Evolutionary conservation across 192 early-diverging fungal genomes (phyloP), one percentile per base, ranked within the genome.

Genomic region (Entomortierella lignicola): DNA sequence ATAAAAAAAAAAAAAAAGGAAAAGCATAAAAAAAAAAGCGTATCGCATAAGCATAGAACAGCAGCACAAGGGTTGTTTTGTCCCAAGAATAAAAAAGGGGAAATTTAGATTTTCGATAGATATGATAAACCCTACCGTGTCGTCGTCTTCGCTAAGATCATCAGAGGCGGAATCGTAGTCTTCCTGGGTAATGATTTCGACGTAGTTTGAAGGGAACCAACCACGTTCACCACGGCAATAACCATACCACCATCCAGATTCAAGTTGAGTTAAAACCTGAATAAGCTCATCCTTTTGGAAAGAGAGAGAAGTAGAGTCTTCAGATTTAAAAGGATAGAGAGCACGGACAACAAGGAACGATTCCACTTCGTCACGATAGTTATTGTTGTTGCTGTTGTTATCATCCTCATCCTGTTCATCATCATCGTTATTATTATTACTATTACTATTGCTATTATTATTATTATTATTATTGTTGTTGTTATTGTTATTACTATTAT

Each of bases 191-290:
- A 72, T 37, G 6, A 61, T 47, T 34, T 81, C 63, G 44, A 94
- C 91, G 82, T 93, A 95, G 80, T 96, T 94, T 32, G 91, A 92
- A 13, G 95, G 95, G 82, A 96, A 96, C 94, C 94, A 94, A 23
- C 97, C 97, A 47, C 94, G 89, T 60, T 88, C 81, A 34, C 83
- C 90, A 62, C 84, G 87, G 77, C 91, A 91, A 58, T 90, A 80
- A 23, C 98, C 98, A 82, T 98, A 95, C 98, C 98, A 99, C 98
- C 98, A 99, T 11, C 97, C 98, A 0, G 94, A 94, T 64, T 92
- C 89, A 32, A 98, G 91, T 70, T 93, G 93, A 10, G 90, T 91
- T 20, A 97, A 83, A 17, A 99, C 97, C 60, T 96, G 91, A 75
- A 99, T 96, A 59, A 92, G 77, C 56, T 97, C 95, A 47, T 92